Conservation (phyloP, 495 filamentous ascomycete genomes). For the Copromyces sp. region DNA sequence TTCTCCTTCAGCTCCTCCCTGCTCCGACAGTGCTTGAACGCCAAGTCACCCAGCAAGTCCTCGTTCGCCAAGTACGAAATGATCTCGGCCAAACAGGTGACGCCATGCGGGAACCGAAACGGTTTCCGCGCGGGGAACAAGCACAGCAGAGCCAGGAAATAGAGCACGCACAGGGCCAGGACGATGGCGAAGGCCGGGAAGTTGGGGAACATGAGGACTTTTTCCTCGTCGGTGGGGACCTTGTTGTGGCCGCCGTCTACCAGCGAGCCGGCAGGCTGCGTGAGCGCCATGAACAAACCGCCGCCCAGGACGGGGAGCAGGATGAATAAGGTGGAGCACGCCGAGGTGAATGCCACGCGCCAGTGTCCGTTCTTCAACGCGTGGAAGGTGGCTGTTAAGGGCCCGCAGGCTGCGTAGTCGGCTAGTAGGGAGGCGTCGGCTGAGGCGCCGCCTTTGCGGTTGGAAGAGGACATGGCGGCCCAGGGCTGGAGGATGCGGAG, state of each 20-base stretch:
- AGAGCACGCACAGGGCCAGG: constrained; percentile 55
- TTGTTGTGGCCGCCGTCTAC: constrained; percentile 17
- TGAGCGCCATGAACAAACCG: constrained; percentile 74
- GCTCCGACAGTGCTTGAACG: constrained; percentile 36
- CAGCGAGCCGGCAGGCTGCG: constrained; percentile 28
- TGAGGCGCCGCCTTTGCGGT: constrained; percentile 40
- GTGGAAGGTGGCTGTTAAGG: constrained; percentile 49
- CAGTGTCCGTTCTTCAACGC: constrained; percentile 58
- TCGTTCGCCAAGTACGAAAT: constrained; percentile 64
- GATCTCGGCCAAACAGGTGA: constrained; percentile 63
- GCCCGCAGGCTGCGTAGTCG: constrained; percentile 57
- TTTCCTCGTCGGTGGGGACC: background rate
- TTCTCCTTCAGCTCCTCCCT: constrained; percentile 20
- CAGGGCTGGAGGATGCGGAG: constrained; percentile 70
- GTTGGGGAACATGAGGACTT: constrained; percentile 58
- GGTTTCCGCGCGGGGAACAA: constrained; percentile 45
- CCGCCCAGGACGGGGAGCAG: constrained; percentile 67
- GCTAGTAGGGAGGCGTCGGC: constrained; percentile 63
- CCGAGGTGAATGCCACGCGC: constrained; percentile 57
- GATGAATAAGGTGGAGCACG: constrained; percentile 52
- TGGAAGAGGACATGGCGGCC: constrained; percentile 44
- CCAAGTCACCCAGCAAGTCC: constrained; percentile 54
- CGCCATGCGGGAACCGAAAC: constrained; percentile 58
- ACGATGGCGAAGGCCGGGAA: constrained; percentile 61
- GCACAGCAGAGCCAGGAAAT: constrained; percentile 39